Evolutionary conservation across 441 rosid genomes (phyloP).

Genomic region (Populus hybrid): DNA sequence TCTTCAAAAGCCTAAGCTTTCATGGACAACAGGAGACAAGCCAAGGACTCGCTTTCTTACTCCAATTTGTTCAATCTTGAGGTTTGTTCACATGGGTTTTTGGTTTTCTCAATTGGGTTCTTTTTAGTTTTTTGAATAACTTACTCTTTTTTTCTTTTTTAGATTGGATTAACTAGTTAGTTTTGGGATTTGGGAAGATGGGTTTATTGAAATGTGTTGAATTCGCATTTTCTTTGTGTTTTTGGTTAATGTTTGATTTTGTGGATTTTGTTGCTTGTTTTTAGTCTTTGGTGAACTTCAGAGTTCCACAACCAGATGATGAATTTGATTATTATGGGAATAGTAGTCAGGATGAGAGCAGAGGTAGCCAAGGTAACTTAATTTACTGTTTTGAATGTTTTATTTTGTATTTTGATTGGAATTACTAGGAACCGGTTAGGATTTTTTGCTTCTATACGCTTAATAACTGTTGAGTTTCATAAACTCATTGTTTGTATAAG

Average conservation of each 20-base stretch:
- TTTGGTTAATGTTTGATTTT: slow-evolving; percentile 12
- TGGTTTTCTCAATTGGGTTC: slow-evolving; percentile 18
- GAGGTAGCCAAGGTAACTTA: slow-evolving; percentile 83
- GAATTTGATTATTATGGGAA: slow-evolving; percentile 91
- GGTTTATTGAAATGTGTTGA: not conserved
- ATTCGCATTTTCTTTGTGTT: slow-evolving; percentile 18
- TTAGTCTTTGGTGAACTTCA: slow-evolving; percentile 91
- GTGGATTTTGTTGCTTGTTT: slow-evolving; percentile 25
- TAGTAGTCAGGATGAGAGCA: slow-evolving; percentile 97
- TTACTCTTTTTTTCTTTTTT: not conserved
- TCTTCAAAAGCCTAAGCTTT: not conserved
- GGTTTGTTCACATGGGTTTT: slow-evolving; percentile 45
- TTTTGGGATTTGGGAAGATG: not conserved
- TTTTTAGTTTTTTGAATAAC: slow-evolving; percentile 1
- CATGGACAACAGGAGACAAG: slow-evolving; percentile 74
- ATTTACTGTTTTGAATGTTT: slow-evolving; percentile 11
- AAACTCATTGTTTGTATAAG: not conserved
- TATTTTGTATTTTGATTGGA: slow-evolving; percentile 7
- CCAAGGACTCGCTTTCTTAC: slow-evolving; percentile 60
- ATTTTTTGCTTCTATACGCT: slow-evolving; percentile 4
- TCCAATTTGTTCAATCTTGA: slow-evolving; percentile 92
- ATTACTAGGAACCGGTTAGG: slow-evolving; percentile 14
- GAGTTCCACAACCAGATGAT: slow-evolving; percentile 83
- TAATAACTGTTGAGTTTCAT: not conserved
- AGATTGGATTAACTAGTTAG: slow-evolving; percentile 16